Base-by-base conservation (phyloP, 352 stramenopile species). In the Phytophthora syringae region DNA sequence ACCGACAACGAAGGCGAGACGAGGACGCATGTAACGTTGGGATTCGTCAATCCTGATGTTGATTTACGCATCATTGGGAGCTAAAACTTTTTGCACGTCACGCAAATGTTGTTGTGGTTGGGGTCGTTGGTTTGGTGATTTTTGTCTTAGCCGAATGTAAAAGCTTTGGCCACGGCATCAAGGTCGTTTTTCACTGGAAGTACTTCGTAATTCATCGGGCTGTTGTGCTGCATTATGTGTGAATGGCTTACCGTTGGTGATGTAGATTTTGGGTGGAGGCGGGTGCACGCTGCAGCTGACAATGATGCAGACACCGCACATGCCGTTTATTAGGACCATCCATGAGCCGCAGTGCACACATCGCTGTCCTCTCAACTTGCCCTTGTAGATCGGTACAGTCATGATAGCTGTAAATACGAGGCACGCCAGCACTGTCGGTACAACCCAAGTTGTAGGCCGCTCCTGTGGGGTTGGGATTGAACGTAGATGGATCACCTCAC, bases 261-360 rank as follows among this genome's bases (percentile, higher is more conserved):
- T 45, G 52, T 89, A 90, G 20, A 90, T 70, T 34, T 90, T 90
- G 12, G 79, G 25, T 11, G 83, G 73, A 22, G 82, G 78, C 0
- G 79, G 68, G 7, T 74, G 70, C 6, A 90, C 37, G 4, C 67
- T 76, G 43, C 78, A 91, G 54, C 84, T 79, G 42, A 90, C 77
- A n/a, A 58, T 16, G 28, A 91, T 84, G 44, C 84, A 93, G 9
- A 77, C 24, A 7, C 72, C 24, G 49, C 84, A 93, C 47, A 88
- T 74, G 3, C 64, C 37, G 24, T 80, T 72, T 15, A 79, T 43
- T 9, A 87, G 28, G 7, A 93, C 79, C n/a, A 92, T 52, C 76
- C 81, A 90, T n/a, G 82, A 89, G 3, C 79, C 84, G 28, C 84
- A 93, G 43, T 92, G 82, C 9, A 72, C 51, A 71, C 84, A 92